Base-by-base conservation (phyloP, 2,329 filamentous ascomycete species). In the Calycina herbarum region DNA sequence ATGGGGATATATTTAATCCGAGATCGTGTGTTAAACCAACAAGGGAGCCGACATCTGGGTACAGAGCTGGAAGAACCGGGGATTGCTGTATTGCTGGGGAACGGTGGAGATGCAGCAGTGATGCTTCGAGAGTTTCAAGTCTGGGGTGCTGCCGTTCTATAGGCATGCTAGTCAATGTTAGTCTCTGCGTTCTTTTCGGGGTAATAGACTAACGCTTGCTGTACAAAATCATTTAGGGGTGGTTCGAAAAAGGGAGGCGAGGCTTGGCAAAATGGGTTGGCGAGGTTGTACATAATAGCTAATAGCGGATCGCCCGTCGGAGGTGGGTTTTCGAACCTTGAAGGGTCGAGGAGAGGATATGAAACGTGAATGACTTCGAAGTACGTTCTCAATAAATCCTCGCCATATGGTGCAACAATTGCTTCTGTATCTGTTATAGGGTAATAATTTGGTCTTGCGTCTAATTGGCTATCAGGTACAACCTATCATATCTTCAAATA, bases 1-100 rank as follows among this genome's bases (percentile, higher is more conserved):
- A 59, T 0, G 73, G 72, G 54, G 73, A 69, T 31, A 73, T 65
- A 48, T 76, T 75, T 7, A 76, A 71, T 0, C 73, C 74, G 7
- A 76, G 69, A 35, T 73, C 73, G 59, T 76, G 71, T 2, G 72
- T 71, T 40, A 73, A 68, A 35, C 71, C 71, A 15, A 69, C 66
- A 8, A 72, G 35, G 11, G 67, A 59, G 42, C 70, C 70, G 13
- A 71, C 63, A 61, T 61, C 59, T 15, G 59, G 40, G 20, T 20
- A 67, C 64, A 27, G 66, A 61, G 58, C 64, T 65, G 10, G 70
- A 59, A 69, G 65, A 24, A 68, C 62, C 0, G 66, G 67, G 15
- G 66, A 60, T 15, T 61, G 62, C 29, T 69, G 65, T 29, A 64
- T 65, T 2, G 64, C 56, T 13, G 61, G 68, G 38, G 69, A 62